These are phyloP conservation scores for Scleroderma citrinum DNA, from an alignment of 768 basidiomycete species.

Conservation along the genomic window DNA sequence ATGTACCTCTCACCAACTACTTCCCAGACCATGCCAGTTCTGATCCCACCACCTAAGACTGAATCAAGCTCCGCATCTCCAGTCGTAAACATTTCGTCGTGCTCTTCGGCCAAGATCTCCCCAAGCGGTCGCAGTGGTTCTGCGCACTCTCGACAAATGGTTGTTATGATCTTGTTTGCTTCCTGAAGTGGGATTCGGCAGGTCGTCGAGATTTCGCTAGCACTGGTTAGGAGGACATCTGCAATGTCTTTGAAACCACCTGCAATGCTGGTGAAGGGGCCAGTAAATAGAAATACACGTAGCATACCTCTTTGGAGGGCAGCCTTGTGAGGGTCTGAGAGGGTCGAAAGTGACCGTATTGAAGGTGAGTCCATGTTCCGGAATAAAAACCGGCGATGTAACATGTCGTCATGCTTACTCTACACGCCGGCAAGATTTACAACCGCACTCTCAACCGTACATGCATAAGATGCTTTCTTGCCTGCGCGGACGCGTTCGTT, in stretches of 20 bases:
- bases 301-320: constrained; percentile 34
- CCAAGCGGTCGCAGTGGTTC: constrained; percentile 38
- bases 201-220: constrained; percentile 49
- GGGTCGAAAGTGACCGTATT: constrained; percentile 11
- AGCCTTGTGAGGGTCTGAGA: constrained; percentile 29
- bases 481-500: not conserved
- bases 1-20: constrained; percentile 81
- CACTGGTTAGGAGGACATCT: constrained; percentile 45
- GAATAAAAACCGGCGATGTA: not conserved
- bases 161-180: constrained; percentile 44
- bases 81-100: constrained; percentile 55
- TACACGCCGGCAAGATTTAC: no score
- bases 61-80: constrained; percentile 68
- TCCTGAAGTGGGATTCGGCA: constrained; percentile 49
- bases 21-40: constrained; percentile 81
- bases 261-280: constrained; percentile 18
- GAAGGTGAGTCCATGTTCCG: constrained; percentile 3
- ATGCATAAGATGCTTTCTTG: constrained; percentile 1
- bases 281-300: not conserved
- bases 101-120: constrained; percentile 28
- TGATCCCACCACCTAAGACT: constrained; percentile 73
- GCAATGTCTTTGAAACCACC: constrained; percentile 43
- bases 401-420: not conserved
- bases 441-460: no score
- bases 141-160: constrained; percentile 40